Base-by-base conservation (phyloP, 2,329 filamentous ascomycete species). In the Fusarium newnesense region DNA sequence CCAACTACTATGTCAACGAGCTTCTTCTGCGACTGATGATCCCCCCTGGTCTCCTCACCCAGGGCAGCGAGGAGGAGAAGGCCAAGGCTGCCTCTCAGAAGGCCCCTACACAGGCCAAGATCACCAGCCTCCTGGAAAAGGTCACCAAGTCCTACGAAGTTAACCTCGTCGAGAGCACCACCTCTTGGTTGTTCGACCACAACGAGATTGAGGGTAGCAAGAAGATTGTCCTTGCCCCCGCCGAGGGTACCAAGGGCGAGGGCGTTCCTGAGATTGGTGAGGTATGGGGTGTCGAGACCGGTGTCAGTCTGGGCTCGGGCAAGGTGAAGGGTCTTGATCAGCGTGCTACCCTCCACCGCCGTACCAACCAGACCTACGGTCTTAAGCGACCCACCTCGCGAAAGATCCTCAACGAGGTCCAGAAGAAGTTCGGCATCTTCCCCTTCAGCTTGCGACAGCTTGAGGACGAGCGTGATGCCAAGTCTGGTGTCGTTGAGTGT, bases 141-240 rank as follows among this genome's bases (percentile, higher is more conserved):
- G 90, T 98, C 50, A 93, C 92, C 81, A 95, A 97, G 86, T 88
- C 90, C 77, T 99, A 97, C 84, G 95, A 94, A 70, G 95, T 93
- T 88, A 97, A 92, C 83, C 86, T 98, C 32, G 94, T 99, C 64
- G 96, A 99, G 89, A 97, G 95, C 88, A 99, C 96, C 73, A 99
- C 96, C 47, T 97, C 94, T 80, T 99, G 96, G 95, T 85, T 94
- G 69, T 98, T 99, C 82, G 95, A 94, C 81, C 93, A 94, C 83
- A 97, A 98, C 84, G 96, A 99, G 84, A 98, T 99, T 74, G 96
- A 99, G 87, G 93, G 94, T 79, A 82, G 93, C 88, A 98, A 98
- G 92, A 98, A 98, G 91, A 97, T 99, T 80, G 96, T 99, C 76
- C 87, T 99, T 65, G 89, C 94, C 30, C 93, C 95, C 39, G 90